These are phyloP conservation scores for Beauveria sp. DNA, from an alignment of 2,329 filamentous ascomycete species.

Conservation along the genomic window DNA sequence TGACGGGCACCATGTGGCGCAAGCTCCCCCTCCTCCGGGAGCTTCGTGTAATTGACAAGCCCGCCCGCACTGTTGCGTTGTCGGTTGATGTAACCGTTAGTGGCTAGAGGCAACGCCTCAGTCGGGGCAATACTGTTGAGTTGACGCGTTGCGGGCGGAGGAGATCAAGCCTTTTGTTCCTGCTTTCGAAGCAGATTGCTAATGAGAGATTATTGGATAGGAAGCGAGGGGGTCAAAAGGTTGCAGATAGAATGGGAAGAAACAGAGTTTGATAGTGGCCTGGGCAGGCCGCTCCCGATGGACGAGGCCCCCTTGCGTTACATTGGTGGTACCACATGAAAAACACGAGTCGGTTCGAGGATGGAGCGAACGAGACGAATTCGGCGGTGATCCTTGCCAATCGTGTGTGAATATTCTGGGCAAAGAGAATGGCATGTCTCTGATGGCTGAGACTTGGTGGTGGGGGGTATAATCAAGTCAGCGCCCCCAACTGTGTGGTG, in stretches of 20 bases:
- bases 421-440: background rate
- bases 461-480: background rate
- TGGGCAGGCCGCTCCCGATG: background rate
- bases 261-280: background rate
- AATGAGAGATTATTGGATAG: background rate
- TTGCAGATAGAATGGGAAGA: background rate
- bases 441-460: constrained; percentile 9
- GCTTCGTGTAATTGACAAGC: background rate
- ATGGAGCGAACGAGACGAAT: background rate
- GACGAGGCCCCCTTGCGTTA: background rate
- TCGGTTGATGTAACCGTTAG: background rate
- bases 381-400: background rate
- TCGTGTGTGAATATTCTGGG: background rate
- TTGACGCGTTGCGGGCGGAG: background rate
- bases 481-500: background rate
- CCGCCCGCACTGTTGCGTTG: background rate
- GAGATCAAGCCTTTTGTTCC: background rate
- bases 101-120: background rate
- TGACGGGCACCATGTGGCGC: background rate
- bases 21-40: background rate
- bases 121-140: background rate
- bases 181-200: background rate
- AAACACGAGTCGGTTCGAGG: background rate
- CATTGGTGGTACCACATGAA: constrained; percentile 1
- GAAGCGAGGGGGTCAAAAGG: background rate